phyloP scores from a whole-genome alignment of 441 rosid genomes.

The Biscutella auriculata region DNA sequence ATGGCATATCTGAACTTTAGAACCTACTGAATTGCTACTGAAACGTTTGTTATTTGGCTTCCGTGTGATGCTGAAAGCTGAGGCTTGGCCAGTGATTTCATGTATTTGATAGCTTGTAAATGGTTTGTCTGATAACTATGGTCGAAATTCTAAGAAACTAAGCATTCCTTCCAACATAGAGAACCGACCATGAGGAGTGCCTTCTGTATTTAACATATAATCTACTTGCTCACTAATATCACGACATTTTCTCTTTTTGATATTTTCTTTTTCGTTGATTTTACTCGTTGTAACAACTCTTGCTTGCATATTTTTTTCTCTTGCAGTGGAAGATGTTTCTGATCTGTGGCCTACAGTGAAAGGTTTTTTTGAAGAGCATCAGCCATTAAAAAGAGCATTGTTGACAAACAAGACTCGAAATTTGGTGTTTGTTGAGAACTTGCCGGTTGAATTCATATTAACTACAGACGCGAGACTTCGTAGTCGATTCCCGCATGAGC shows the following conservation, averaged over 20 bases:
- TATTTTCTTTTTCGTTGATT: neutral
- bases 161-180: neutral
- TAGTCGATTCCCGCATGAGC: constrained; percentile 91
- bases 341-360: constrained; percentile 86
- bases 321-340: constrained; percentile 88
- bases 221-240: neutral
- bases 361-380: constrained; percentile 51
- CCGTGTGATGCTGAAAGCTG: neutral
- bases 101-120: neutral
- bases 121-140: neutral
- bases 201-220: neutral
- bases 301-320: neutral
- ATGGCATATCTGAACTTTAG: neutral
- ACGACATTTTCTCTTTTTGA: neutral
- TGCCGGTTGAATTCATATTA: constrained; percentile 71
- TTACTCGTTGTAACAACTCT: neutral
- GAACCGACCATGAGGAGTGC: neutral
- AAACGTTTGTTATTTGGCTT: neutral
- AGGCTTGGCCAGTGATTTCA: neutral
- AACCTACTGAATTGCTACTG: neutral
- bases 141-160: neutral
- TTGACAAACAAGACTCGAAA: constrained; percentile 90
- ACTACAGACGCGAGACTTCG: constrained; percentile 92
- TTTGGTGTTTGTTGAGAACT: constrained; percentile 62
- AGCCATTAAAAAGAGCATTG: constrained; percentile 65